phyloP scores from a whole-genome alignment of 2,329 filamentous ascomycete species.

The Penicillium hesseltinei region DNA sequence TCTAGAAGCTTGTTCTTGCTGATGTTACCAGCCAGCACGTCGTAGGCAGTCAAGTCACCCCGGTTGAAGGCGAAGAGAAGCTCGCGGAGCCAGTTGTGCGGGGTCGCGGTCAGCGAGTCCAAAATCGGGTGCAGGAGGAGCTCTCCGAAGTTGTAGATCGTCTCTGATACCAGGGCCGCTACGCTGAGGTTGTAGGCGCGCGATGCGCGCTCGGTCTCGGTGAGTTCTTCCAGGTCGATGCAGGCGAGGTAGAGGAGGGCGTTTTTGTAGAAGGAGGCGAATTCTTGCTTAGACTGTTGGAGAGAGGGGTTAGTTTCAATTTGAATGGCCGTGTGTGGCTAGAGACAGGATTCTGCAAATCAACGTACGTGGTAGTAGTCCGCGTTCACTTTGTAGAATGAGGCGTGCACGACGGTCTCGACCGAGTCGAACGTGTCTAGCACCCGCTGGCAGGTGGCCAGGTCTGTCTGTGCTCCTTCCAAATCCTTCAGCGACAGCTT shows the following conservation, averaged over 20 bases:
- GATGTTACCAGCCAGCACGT: conserved; percentile 77
- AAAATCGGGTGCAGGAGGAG: conserved; percentile 96
- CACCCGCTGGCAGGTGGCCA: conserved; percentile 83
- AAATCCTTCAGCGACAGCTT: conserved; percentile 77
- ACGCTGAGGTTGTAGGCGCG: conserved; percentile 92
- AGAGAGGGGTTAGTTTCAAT: conserved; percentile 7
- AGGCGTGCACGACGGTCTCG: conserved; percentile 90
- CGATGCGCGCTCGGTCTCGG: conserved; percentile 70
- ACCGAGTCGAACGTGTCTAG: conserved; percentile 92
- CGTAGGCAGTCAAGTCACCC: conserved; percentile 84
- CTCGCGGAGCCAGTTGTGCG: conserved; percentile 84
- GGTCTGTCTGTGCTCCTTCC: conserved; percentile 78
- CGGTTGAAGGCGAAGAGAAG: conserved; percentile 98
- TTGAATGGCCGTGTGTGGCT: neutral
- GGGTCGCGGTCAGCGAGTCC: conserved; percentile 72
- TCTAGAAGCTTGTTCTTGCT: conserved; percentile 74
- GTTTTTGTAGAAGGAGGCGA: conserved; percentile 95
- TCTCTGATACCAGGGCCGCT: conserved; percentile 86
- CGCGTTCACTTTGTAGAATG: conserved; percentile 93
- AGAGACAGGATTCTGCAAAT: neutral
- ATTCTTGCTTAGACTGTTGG: conserved; percentile 73
- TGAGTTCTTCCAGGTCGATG: conserved; percentile 76
- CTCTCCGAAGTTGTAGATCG: conserved; percentile 99
- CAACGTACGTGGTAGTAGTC: conserved; percentile 77
- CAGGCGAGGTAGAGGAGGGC: conserved; percentile 96